Conservation (phyloP, 371 early-diverging fungal genomes). For the Mortierella sp. region DNA sequence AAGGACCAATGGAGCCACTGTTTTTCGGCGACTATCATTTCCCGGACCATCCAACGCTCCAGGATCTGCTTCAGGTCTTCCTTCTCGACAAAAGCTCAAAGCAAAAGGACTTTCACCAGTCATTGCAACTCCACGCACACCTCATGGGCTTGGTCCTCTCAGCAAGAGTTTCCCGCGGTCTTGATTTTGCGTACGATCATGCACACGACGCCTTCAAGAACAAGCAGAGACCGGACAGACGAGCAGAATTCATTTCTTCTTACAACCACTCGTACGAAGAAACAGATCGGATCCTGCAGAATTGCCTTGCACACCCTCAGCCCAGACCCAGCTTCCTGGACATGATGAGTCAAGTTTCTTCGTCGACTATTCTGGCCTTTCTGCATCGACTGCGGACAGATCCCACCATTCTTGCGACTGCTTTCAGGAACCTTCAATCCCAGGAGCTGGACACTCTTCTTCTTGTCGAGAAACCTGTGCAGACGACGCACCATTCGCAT, state of each 20-base stretch:
- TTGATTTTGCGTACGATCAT: slow-evolving; percentile 56
- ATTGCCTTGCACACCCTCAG: slow-evolving; percentile 48
- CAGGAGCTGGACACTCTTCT: slow-evolving; percentile 54
- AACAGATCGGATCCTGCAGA: slow-evolving; percentile 45
- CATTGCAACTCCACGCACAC: slow-evolving; percentile 52
- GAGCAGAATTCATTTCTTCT: slow-evolving; percentile 43
- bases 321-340: slow-evolving; percentile 55
- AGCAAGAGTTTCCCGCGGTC: slow-evolving; percentile 40
- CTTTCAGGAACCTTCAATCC: slow-evolving; percentile 50
- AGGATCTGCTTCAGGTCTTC: slow-evolving; percentile 40
- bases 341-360: slow-evolving; percentile 49
- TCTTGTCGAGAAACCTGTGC: slow-evolving; percentile 31
- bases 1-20: slow-evolving; percentile 21
- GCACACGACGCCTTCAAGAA: slow-evolving; percentile 58
- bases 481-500: slow-evolving; percentile 12
- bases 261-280: slow-evolving; percentile 53
- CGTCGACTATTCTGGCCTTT: slow-evolving; percentile 41
- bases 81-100: slow-evolving; percentile 56
- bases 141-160: slow-evolving; percentile 48
- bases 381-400: slow-evolving; percentile 51
- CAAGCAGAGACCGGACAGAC: slow-evolving; percentile 50
- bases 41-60: slow-evolving; percentile 47
- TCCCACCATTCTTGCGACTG: slow-evolving; percentile 44
- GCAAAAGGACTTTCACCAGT: slow-evolving; percentile 54
- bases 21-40: slow-evolving; percentile 53